phyloP scores from a whole-genome alignment of 2,329 filamentous ascomycete genomes.

The Calycina marina region DNA sequence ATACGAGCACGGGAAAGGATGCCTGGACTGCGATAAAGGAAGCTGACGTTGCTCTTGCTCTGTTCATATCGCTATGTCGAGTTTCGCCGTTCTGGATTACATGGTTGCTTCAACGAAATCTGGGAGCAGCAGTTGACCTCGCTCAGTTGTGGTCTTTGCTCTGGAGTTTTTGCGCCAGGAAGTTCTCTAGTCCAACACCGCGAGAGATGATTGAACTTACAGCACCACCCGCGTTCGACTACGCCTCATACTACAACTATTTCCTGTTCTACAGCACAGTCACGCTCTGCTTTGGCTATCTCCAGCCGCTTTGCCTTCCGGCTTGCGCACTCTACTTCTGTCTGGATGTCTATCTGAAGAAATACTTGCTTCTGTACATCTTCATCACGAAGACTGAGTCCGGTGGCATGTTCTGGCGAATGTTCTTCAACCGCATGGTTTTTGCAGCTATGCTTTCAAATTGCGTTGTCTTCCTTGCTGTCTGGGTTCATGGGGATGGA shows the following conservation, averaged over 20 bases:
- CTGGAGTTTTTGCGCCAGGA: constrained; percentile 74
- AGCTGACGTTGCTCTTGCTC: constrained; percentile 42
- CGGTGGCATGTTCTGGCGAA: constrained; percentile 82
- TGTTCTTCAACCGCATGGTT: constrained; percentile 83
- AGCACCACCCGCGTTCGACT: constrained; percentile 84
- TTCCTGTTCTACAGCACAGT: constrained; percentile 92
- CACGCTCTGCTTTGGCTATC: constrained; percentile 65
- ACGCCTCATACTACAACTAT: constrained; percentile 95
- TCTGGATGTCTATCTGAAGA: constrained; percentile 81
- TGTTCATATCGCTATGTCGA: constrained; percentile 63
- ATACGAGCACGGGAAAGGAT: constrained; percentile 38
- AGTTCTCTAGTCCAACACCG: constrained; percentile 76
- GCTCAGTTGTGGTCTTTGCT: constrained; percentile 72
- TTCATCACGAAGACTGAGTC: constrained; percentile 96
- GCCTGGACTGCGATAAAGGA: constrained; percentile 56
- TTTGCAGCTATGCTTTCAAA: constrained; percentile 71
- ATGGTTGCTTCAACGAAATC: constrained; percentile 81
- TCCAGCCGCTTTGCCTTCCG: constrained; percentile 78
- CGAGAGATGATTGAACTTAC: constrained; percentile 85
- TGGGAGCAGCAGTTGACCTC: constrained; percentile 89
- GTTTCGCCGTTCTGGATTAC: constrained; percentile 90
- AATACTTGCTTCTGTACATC: constrained; percentile 86
- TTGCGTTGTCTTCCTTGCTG: constrained; percentile 60
- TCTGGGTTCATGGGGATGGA: constrained; percentile 54
- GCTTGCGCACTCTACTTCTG: constrained; percentile 82